Evolutionary conservation across 140 eudicot genomes (phyloP), one percentile per base, ranked within the genome.

Genomic region (Flaveria floridana): DNA sequence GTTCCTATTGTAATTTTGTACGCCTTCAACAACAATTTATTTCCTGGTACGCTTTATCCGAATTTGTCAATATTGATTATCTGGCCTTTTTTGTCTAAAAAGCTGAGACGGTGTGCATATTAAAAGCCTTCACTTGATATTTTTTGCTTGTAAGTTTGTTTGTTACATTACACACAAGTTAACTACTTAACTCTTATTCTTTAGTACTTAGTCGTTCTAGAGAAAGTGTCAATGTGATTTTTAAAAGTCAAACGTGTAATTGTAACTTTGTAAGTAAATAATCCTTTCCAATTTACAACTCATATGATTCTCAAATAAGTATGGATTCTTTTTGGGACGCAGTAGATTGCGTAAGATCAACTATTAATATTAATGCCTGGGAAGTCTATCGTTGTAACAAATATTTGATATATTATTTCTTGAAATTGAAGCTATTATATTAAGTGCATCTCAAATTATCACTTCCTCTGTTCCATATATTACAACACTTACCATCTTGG

Each of bases 1-100:
- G 87, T 76, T 83, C 97, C 96, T 7, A 70, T 91, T 83, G 89
- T 87, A 47, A 84, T 91, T 75, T 69, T 91, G 47, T 91, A 91
- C 73, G 94, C 88, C 64, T 91, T 91, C 70, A 89, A 91, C 83
- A 85, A 91, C 76, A 81, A 82, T 65, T 68, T 85, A 72, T 80
- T 85, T 68, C 97, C 97, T 1, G 97, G 97, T 87, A 80, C 71
- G 81, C 42, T 62, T 74, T 46, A 51, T 53, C 42, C 21, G 7
- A 59, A 26, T 8, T 42, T 11, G 1, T 39, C 70, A 12, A 4
- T 19, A 2, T 16, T 20, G 3, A 16, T 65, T 14, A 14, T 16
- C 9, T 44, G 1, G 7, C 9, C 1, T 55, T 53, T 34, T 55
- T n/a, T 55, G 15, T 2, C 5, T 37, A 10, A 3, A 18, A 65